Percentiles rank a stretch among this genome's conserved stretches.
These are phyloP conservation scores for Taphrina flavorubra DNA, from an alignment of 1,139 yeast species.

Conservation along the genomic window DNA sequence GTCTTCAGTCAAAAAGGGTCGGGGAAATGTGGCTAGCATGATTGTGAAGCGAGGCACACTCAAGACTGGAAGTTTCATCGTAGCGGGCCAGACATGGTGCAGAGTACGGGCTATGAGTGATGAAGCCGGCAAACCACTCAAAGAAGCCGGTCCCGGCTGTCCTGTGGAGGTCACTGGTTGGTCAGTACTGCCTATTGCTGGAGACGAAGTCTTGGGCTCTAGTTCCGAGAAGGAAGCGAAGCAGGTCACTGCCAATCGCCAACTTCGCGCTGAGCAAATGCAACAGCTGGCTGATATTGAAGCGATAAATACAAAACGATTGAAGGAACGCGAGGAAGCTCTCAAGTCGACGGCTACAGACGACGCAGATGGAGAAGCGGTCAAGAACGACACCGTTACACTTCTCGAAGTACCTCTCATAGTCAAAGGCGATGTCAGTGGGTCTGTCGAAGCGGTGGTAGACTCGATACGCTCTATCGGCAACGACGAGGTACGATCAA, in stretches of 20 bases:
- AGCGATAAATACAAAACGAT: conserved; percentile 64
- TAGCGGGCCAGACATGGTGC: conserved; percentile 86
- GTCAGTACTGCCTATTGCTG: conserved; percentile 92
- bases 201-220: conserved; percentile 82
- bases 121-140: conserved; percentile 69
- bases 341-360: conserved; percentile 63
- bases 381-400: conserved; percentile 47
- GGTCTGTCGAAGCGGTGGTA: conserved; percentile 66
- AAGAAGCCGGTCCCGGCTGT: conserved; percentile 80
- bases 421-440: conserved; percentile 86
- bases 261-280: conserved; percentile 62
- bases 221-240: conserved; percentile 75
- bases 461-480: conserved; percentile 84
- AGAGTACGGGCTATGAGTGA: conserved; percentile 82
- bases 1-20: conserved; percentile 78
- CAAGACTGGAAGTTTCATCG: conserved; percentile 69
- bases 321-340: conserved; percentile 59
- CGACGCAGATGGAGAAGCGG: conserved; percentile 46
- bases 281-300: conserved; percentile 72
- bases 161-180: conserved; percentile 95
- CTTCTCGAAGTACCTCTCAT: conserved; percentile 62
- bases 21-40: conserved; percentile 76
- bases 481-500: conserved; percentile 77
- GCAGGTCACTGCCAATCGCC: conserved; percentile 70
- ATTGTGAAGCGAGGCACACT: conserved; percentile 80